Base-by-base conservation (phyloP, 305 asterid genomes). In the Striga hermonthica region DNA sequence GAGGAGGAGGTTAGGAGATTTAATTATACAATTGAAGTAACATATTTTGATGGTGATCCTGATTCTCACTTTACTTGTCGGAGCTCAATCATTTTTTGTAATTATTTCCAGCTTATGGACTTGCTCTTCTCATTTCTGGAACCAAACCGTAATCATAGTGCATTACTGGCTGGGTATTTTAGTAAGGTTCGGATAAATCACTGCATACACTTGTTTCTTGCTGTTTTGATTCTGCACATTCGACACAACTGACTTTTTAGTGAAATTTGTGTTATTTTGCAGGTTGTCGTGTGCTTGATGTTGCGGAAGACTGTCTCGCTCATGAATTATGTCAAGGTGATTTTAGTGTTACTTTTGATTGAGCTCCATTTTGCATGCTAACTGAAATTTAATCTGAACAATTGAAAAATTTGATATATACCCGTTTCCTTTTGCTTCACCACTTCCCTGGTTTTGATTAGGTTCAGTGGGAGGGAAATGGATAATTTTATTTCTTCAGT, bases 201-300 rank as follows among this genome's bases (percentile, higher is more conserved):
- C 37, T 14, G 73, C 63, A 2, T 58, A 68, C 49, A 45, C 65
- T 41, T 38, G 53, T 58, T 72, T 48, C 31, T 4, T 68, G 58
- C 28, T 13, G 48, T 65, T 44, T 67, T 55, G 39, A 75, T 57
- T 61, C 15, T 62, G 66, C 60, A 55, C 47, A 43, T 48, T 34
- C 36, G 28, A 66, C 56, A 57, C 70, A 72, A 72, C 15, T 35
- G 59, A 55, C n/a, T 65, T 67, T 22, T 67, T 80, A 64, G 77
- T 73, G 58, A 74, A 65, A 55, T 71, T 65, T 67, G 8, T 77
- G 63, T 31, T 73, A 35, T 61, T 28, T 75, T 72, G 66, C 84
- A 94, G 99, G 98, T 94, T 74, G 96, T 91, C 68, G 84, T 91
- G 71, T 91, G 99, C 82, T 82, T 94, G 58, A 86, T 88, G 96